These are phyloP conservation scores for Chionographis japonica DNA, from an alignment of 106 monocot species.

Conservation along the genomic window DNA sequence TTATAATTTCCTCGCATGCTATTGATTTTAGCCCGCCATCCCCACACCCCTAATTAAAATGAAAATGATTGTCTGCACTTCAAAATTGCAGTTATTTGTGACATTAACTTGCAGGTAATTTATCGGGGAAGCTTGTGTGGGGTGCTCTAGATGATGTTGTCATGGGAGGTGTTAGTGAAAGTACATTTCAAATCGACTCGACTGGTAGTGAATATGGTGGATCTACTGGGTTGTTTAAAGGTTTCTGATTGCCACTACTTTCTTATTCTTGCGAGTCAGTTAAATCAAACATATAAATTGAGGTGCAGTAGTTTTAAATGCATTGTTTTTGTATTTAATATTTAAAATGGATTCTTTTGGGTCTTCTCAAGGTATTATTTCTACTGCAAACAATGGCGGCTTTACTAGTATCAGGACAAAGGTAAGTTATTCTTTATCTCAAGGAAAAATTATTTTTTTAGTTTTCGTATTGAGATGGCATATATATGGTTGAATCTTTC, in stretches of 20 bases:
- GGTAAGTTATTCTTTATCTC: slow-evolving; percentile 29
- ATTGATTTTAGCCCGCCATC: no score
- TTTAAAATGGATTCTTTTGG: neutral
- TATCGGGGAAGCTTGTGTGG: slow-evolving; percentile 65
- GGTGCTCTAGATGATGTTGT: slow-evolving; percentile 98
- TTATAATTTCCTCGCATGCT: no score
- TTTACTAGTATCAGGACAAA: slow-evolving; percentile 95
- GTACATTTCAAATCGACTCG: slow-evolving; percentile 67
- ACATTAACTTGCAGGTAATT: slow-evolving; percentile 35
- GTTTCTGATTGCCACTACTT: slow-evolving; percentile 25
- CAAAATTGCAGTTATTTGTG: no score
- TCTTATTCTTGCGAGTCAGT: neutral
- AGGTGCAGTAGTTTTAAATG: no score
- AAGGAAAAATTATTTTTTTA: neutral
- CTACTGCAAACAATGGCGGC: slow-evolving; percentile 94
- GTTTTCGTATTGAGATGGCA: neutral
- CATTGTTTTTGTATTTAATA: neutral
- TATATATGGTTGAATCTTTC: no score
- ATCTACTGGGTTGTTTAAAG: slow-evolving; percentile 90
- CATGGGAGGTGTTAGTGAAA: slow-evolving; percentile 99
- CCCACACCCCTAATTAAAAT: no score
- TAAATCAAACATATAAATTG: neutral
- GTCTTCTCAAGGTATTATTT: slow-evolving; percentile 60
- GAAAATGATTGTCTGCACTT: no score
- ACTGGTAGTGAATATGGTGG: slow-evolving; percentile 74